A percentile compares a stretch with the other conserved stretches of the same genome.
Conservation (phyloP, 192 early-diverging fungal genomes). For the Podila verticillata region DNA sequence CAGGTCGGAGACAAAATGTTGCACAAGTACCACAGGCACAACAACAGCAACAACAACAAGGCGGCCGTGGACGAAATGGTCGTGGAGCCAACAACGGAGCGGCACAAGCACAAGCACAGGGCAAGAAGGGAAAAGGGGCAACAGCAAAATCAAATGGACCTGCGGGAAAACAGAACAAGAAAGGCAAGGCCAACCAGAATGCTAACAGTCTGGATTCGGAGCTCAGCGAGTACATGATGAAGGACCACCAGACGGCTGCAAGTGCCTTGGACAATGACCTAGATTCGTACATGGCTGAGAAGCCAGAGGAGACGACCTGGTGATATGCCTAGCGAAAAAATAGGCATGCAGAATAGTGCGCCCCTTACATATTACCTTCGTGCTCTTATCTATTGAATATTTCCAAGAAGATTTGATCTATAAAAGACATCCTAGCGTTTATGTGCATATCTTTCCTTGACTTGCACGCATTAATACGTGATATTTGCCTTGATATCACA, state of each 20-base stretch:
- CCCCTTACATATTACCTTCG: too few relatives aligned
- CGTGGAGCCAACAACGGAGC: background rate
- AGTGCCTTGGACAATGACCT: constrained; percentile 49
- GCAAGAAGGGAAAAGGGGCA: background rate
- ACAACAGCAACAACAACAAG: constrained; percentile 2
- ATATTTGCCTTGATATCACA: too few relatives aligned
- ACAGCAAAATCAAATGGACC: background rate
- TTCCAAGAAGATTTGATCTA: too few relatives aligned
- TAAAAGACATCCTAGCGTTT: too few relatives aligned
- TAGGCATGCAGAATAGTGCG: too few relatives aligned
- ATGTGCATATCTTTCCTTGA: too few relatives aligned
- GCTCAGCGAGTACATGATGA: constrained; percentile 48
- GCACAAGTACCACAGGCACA: background rate
- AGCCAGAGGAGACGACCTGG: constrained; percentile 16
- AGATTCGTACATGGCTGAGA: constrained; percentile 53
- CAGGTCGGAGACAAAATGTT: constrained; percentile 11
- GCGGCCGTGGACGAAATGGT: background rate
- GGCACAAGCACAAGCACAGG: background rate
- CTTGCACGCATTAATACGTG: too few relatives aligned
- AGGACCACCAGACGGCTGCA: constrained; percentile 33
- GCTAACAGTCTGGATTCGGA: constrained; percentile 40
- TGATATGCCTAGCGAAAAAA: background rate
- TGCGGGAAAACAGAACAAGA: background rate
- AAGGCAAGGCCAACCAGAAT: constrained; percentile 6
- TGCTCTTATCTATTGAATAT: too few relatives aligned